Evolutionary conservation across 1,284 basidiomycete genomes (phyloP).

Genomic region (Malassezia pachydermatis): DNA sequence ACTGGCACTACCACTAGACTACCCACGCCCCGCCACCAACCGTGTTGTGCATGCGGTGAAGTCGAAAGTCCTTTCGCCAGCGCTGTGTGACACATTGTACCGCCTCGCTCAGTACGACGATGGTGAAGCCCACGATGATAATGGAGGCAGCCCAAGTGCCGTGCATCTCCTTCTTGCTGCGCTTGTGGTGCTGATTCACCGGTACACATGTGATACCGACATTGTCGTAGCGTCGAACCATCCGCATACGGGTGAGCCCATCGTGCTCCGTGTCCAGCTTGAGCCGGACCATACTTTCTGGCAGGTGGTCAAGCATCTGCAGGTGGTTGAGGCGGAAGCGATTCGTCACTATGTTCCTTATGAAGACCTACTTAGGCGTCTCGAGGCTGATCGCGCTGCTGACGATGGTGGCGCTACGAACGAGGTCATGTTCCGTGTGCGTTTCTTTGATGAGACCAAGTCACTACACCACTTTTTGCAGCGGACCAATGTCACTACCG

Average conservation of each 20-base stretch:
- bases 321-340: slow-evolving; percentile 73
- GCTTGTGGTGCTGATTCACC: slow-evolving; percentile 79
- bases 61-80: slow-evolving; percentile 28
- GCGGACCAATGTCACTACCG: slow-evolving; percentile 63
- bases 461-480: slow-evolving; percentile 51
- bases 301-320: slow-evolving; percentile 75
- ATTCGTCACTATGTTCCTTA: slow-evolving; percentile 73
- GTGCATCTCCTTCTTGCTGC: slow-evolving; percentile 86
- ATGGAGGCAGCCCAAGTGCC: slow-evolving; percentile 57
- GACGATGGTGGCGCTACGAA: slow-evolving; percentile 19
- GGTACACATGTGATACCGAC: slow-evolving; percentile 92
- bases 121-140: slow-evolving; percentile 48
- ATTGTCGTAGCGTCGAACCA: slow-evolving; percentile 82
- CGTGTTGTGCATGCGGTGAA: slow-evolving; percentile 40
- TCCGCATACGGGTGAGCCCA: slow-evolving; percentile 61
- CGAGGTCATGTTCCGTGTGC: slow-evolving; percentile 69
- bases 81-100: slow-evolving; percentile 32
- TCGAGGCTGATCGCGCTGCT: slow-evolving; percentile 31
- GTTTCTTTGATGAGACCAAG: slow-evolving; percentile 89
- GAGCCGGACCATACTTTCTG: slow-evolving; percentile 83
- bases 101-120: slow-evolving; percentile 59
- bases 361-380: slow-evolving; percentile 61
- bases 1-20: slow-evolving; percentile 90
- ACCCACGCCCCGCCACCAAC: slow-evolving; percentile 63
- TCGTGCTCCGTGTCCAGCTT: slow-evolving; percentile 73